Base-by-base conservation (phyloP, 495 filamentous ascomycete genomes). In the Aspergillus avenaceus region DNA sequence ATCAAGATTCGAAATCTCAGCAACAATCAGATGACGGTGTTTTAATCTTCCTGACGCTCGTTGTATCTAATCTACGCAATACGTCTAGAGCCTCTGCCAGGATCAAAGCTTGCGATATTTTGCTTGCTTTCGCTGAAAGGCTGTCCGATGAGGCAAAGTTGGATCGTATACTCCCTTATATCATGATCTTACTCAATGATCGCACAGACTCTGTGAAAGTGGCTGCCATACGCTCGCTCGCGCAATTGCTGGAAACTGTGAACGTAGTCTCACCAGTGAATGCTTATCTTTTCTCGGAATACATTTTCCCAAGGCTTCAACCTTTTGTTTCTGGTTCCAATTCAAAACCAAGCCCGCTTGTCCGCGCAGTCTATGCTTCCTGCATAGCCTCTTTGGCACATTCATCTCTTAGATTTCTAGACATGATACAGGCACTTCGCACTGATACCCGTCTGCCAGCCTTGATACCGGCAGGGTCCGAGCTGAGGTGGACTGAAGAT, bases 121-220 rank as follows among this genome's bases (percentile, higher is more conserved):
- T 99, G 56, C 71, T 99, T 16, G 93, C 91, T 13, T 97, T 97
- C 65, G 84, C 90, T 6, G 91, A 97, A 66, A 81, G 86, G 41
- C 64, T 96, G 28, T 93, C 93, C 0, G 95, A 99, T 63, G 95
- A 99, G 60, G 92, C 92, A 9, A 99, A 97, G 61, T 76, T 99
- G 45, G 95, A 99, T 66, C 84, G 95, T 31, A 84, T 97, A 22
- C 76, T 99, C 26, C 95, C 95, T 7, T 95, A 97, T 56, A 69
- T 97, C 19, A 85, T 96, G 65, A 73, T 81, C 22, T 63, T 97
- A 23, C 68, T 97, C 16, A 84, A 83, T 54, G 95, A 99, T 64
- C 79, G 84, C 44, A 80, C 81, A 11, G 88, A 96, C 55, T 73
- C 85, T 41, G 91, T 97, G 21, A 88, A 87, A 52, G 79, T 95